phyloP scores from a whole-genome alignment of 805 yeast species.

The Metschnikowia santaceciliae region DNA sequence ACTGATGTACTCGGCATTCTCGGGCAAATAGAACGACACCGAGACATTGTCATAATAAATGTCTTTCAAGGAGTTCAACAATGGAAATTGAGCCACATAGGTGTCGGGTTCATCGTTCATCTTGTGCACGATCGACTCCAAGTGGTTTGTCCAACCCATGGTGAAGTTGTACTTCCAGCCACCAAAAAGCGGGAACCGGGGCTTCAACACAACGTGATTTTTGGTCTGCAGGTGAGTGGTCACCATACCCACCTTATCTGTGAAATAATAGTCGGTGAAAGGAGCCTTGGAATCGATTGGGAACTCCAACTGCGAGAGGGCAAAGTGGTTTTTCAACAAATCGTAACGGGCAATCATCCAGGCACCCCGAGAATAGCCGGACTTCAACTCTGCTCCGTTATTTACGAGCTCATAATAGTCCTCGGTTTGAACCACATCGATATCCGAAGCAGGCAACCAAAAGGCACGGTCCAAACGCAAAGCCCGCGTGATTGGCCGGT shows the following conservation, averaged over 20 bases:
- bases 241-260: constrained; percentile 91
- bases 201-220: constrained; percentile 57
- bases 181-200: constrained; percentile 93
- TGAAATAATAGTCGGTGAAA: constrained; percentile 60
- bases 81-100: constrained; percentile 63
- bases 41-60: constrained; percentile 61
- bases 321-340: constrained; percentile 47
- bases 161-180: constrained; percentile 96
- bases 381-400: constrained; percentile 61
- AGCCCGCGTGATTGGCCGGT: constrained; percentile 60
- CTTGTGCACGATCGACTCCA: constrained; percentile 49
- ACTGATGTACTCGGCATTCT: constrained; percentile 63
- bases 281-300: constrained; percentile 36
- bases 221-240: constrained; percentile 58
- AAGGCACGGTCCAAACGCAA: constrained; percentile 62
- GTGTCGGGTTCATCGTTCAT: constrained; percentile 38
- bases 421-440: constrained; percentile 62
- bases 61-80: constrained; percentile 68
- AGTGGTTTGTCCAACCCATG: constrained; percentile 79
- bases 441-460: constrained; percentile 88
- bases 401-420: constrained; percentile 83
- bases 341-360: constrained; percentile 60
- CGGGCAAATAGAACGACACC: constrained; percentile 74
- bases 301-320: constrained; percentile 58
- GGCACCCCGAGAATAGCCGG: constrained; percentile 78